phyloP scores from a whole-genome alignment of 805 yeast species.

The Saturnispora serradocipensis region DNA sequence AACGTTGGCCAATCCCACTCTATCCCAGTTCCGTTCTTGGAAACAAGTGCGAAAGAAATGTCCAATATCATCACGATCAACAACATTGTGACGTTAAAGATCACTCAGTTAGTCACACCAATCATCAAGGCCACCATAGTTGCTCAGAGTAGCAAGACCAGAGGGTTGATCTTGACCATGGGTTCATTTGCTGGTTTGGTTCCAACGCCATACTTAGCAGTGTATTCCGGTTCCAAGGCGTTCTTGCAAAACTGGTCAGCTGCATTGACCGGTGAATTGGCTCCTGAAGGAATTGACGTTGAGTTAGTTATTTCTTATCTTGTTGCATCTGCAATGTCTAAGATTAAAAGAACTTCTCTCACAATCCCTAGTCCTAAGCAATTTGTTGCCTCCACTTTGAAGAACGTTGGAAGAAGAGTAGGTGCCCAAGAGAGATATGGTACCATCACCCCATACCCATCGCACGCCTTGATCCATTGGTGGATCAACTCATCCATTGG shows the following conservation, averaged over 20 bases:
- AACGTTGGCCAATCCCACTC: slow-evolving; percentile 94
- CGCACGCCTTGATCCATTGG: slow-evolving; percentile 90
- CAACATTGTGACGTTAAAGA: slow-evolving; percentile 71
- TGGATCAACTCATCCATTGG: slow-evolving; percentile 72
- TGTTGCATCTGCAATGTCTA: slow-evolving; percentile 94
- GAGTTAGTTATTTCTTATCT: slow-evolving; percentile 79
- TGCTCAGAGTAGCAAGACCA: slow-evolving; percentile 27
- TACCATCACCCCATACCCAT: slow-evolving; percentile 85
- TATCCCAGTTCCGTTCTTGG: slow-evolving; percentile 87
- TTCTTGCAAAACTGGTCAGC: slow-evolving; percentile 90
- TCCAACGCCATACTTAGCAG: slow-evolving; percentile 88
- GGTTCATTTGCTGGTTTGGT: slow-evolving; percentile 94
- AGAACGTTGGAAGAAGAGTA: slow-evolving; percentile 66
- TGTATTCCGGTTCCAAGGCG: slow-evolving; percentile 93
- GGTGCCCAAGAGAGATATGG: slow-evolving; percentile 91
- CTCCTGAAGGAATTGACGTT: slow-evolving; percentile 64
- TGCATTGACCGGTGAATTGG: slow-evolving; percentile 80
- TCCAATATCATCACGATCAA: slow-evolving; percentile 76
- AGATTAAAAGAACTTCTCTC: slow-evolving; percentile 66
- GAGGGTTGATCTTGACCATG: slow-evolving; percentile 84
- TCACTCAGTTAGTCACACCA: slow-evolving; percentile 77
- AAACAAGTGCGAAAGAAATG: slow-evolving; percentile 68
- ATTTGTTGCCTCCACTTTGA: slow-evolving; percentile 69
- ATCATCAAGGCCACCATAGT: slow-evolving; percentile 47
- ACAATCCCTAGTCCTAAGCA: slow-evolving; percentile 72